phyloP scores from a whole-genome alignment of 2,329 filamentous ascomycete genomes.

The Claviceps lovelessii region DNA sequence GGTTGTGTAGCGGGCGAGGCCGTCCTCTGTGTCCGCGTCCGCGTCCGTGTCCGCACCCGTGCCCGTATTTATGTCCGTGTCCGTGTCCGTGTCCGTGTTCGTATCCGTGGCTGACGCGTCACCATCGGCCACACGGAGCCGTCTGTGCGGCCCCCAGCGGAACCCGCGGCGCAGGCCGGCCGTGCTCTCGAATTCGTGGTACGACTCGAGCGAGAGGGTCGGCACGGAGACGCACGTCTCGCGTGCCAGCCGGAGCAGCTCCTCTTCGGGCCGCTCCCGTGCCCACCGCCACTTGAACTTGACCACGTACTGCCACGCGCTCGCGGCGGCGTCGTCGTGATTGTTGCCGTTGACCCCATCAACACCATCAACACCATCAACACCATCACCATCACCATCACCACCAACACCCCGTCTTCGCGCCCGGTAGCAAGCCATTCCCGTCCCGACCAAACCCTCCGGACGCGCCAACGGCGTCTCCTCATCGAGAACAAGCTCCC shows the following conservation, averaged over 20 bases:
- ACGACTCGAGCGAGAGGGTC: slow-evolving; percentile 15
- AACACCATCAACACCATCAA: slow-evolving; percentile 6
- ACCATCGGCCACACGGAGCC: slow-evolving; percentile 1
- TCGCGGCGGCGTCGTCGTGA: too few relatives aligned
- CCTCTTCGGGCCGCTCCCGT: slow-evolving; percentile 16
- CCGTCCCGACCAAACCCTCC: slow-evolving; percentile 14
- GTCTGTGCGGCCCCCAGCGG: slow-evolving; percentile 7
- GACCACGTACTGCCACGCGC: slow-evolving; percentile 15
- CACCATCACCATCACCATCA: neutral
- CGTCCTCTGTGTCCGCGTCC: neutral
- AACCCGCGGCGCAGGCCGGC: slow-evolving; percentile 8
- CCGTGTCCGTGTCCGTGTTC: neutral
- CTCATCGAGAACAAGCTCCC: slow-evolving; percentile 11
- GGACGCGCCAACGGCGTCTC: slow-evolving; percentile 14
- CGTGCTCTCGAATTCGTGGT: slow-evolving; percentile 9
- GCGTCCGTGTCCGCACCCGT: neutral
- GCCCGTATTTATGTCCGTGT: neutral
- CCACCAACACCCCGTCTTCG: slow-evolving; percentile 4
- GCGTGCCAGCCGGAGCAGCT: slow-evolving; percentile 17
- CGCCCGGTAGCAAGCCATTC: slow-evolving; percentile 19
- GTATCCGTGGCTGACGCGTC: neutral
- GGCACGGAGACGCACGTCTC: slow-evolving; percentile 15
- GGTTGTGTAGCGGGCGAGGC: slow-evolving; percentile 6
- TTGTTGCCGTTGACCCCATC: too few relatives aligned
- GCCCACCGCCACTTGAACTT: slow-evolving; percentile 22